Evolutionary conservation across 169 alveolate species (phyloP), one percentile per base, ranked within the genome.

Genomic region (Plasmodium malariae): DNA sequence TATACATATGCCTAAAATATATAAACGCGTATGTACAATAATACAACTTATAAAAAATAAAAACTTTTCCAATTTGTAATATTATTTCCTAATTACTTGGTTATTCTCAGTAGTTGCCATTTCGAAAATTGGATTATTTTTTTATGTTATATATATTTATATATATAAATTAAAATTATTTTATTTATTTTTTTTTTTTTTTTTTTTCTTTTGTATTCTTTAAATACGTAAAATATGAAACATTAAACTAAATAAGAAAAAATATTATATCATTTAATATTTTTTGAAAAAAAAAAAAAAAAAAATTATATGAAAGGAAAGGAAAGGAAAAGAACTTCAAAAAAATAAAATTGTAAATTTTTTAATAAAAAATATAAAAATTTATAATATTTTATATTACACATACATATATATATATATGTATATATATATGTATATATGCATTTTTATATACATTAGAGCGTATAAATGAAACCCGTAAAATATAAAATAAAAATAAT

Each of bases 71-170:
- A 19, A 30, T 67, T 48, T n/a, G n/a, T n/a, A n/a, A 11, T 67
- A 1, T 19, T 32, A 21, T 67, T 67, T 34, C n/a, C 43, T 70
- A 70, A 59, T 74, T 74, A 74, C 88, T 51, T 74, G 88, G 70
- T 74, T 74, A 59, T 30, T 62, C 63, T 74, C 88, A 17, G 57
- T 74, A 65, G 88, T 45, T 74, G 88, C 88, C 88, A 74, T 74
- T 28, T 60, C 60, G 74, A n/a, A 72, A 17, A 36, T 45, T 0
- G 12, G 37, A 19, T 70, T 45, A 6, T 48, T 30, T 34, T 70
- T 24, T 70, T 34, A 17, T 70, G 17, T 54, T 54, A 54, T 62
- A 62, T 34, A 34, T 28, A 14, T 62, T 54, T n/a, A 21, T 30
- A 36, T 32, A 45, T 74, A 74, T 43, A 21, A 34, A 28, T 57